phyloP scores from a whole-genome alignment of 257 asterid genomes.

The Craterostigma plantagineum region DNA sequence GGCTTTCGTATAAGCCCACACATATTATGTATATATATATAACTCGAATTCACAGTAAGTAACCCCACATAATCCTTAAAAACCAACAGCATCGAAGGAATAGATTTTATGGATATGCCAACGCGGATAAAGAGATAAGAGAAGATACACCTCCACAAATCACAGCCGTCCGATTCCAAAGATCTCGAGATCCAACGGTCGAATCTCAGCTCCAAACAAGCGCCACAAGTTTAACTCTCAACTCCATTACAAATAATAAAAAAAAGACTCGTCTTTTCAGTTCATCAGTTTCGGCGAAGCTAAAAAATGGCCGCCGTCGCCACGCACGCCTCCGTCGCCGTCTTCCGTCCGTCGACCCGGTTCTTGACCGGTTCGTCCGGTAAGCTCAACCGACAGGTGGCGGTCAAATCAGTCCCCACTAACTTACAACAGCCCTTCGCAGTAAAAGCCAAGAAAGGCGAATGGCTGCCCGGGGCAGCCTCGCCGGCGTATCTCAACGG shows the following conservation, averaged over 20 bases:
- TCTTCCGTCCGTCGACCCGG: constrained; percentile 52
- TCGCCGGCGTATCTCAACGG: constrained; percentile 81
- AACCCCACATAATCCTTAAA: constrained; percentile 16
- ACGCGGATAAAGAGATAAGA: constrained; percentile 50
- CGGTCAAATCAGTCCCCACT: constrained; percentile 18
- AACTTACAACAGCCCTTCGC: constrained; percentile 27
- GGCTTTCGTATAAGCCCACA: no score
- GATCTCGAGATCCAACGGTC: constrained; percentile 22
- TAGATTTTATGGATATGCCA: constrained; percentile 40
- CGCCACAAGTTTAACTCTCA: constrained; percentile 26
- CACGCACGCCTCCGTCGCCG: constrained; percentile 56
- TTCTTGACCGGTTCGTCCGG: constrained; percentile 55
- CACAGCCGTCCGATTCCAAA: constrained; percentile 31
- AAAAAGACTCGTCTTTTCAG: constrained; percentile 5
- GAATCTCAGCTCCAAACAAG: constrained; percentile 16
- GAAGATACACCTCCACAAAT: constrained; percentile 18
- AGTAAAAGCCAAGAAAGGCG: constrained; percentile 90
- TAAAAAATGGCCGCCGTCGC: constrained; percentile 53
- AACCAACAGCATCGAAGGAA: constrained; percentile 38
- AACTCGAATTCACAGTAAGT: not conserved
- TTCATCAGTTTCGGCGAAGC: not conserved
- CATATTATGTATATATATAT: no score
- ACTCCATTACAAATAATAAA: constrained; percentile 22
- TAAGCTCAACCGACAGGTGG: constrained; percentile 34
- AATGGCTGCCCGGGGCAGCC: constrained; percentile 86